Evolutionary conservation across 2,329 filamentous ascomycete species (phyloP).

Genomic region (Xylaria multiplex): DNA sequence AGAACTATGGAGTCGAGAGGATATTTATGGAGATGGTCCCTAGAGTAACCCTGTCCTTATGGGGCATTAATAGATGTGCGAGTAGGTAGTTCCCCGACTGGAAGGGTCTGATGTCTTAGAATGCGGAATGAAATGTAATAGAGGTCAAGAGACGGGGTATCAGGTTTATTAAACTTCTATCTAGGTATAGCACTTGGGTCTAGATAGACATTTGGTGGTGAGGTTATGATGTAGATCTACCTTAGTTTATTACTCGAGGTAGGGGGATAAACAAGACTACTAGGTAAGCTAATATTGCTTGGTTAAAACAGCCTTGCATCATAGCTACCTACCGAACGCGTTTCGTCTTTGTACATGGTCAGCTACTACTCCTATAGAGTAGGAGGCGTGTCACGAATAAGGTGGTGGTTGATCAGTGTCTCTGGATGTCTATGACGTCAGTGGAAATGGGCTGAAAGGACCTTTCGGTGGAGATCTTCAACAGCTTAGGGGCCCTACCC

Average conservation of each 20-base stretch:
- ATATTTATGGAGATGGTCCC: not conserved
- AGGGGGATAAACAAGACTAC: conserved; percentile 8
- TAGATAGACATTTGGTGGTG: conserved; percentile 6
- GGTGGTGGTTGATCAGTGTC: conserved; percentile 6
- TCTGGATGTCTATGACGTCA: conserved; percentile 32
- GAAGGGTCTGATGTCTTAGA: not conserved
- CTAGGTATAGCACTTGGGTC: conserved; percentile 11
- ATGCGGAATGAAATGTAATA: not conserved
- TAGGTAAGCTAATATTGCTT: conserved; percentile 16
- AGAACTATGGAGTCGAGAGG: not conserved
- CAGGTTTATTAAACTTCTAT: conserved; percentile 25
- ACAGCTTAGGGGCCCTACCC: not conserved
- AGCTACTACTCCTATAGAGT: not conserved
- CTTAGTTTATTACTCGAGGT: conserved; percentile 14
- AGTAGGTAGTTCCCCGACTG: not conserved
- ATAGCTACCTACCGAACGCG: conserved; percentile 24
- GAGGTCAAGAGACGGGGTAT: not conserved
- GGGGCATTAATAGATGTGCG: not conserved
- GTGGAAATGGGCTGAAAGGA: conserved; percentile 12
- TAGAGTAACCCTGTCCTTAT: conserved; percentile 5
- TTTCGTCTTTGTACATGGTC: conserved; percentile 23
- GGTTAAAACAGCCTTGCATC: conserved; percentile 29
- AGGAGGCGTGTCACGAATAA: conserved; percentile 11
- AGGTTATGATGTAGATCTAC: conserved; percentile 32
- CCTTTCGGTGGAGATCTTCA: conserved; percentile 6